Evolutionary conservation across 2,329 filamentous ascomycete genomes (phyloP).

Genomic region (Trichoderma sp.): DNA sequence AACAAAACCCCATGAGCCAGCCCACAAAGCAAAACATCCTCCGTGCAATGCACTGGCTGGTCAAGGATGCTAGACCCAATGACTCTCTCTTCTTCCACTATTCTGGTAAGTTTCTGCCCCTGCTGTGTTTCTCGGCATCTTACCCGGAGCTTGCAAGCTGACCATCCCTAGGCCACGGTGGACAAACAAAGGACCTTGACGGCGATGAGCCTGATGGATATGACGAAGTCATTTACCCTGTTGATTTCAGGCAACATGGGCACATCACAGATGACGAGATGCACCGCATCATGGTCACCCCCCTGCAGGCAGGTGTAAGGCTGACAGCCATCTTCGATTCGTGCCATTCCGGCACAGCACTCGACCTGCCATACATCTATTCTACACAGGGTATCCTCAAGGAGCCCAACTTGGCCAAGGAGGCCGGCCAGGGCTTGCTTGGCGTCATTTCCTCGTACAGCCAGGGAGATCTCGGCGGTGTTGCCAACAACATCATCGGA

Average conservation of each 20-base stretch:
- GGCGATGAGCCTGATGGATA: conserved; percentile 80
- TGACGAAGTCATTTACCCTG: conserved; percentile 80
- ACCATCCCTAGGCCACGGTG: conserved; percentile 62
- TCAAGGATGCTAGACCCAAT: conserved; percentile 88
- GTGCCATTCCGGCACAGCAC: conserved; percentile 64
- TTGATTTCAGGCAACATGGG: conserved; percentile 75
- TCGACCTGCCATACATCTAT: conserved; percentile 67
- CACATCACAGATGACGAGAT: conserved; percentile 84
- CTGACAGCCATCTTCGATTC: conserved; percentile 64
- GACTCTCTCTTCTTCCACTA: conserved; percentile 98
- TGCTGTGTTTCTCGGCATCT: neutral
- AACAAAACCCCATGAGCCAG: conserved; percentile 96
- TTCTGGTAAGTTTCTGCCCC: conserved; percentile 57
- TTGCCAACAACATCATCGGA: conserved; percentile 74
- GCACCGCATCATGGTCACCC: conserved; percentile 68
- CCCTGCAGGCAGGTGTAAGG: conserved; percentile 54
- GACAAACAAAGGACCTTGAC: conserved; percentile 76
- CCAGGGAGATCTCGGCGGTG: conserved; percentile 74
- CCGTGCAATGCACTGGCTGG: conserved; percentile 95
- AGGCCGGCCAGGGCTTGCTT: conserved; percentile 63
- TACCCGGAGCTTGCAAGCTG: neutral
- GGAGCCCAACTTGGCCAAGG: conserved; percentile 65
- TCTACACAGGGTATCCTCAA: conserved; percentile 67
- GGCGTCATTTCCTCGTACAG: conserved; percentile 58
- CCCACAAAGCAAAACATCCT: conserved; percentile 94